These are phyloP conservation scores for Ganoderma sp. DNA, from an alignment of 1,284 basidiomycete genomes.

Conservation along the genomic window DNA sequence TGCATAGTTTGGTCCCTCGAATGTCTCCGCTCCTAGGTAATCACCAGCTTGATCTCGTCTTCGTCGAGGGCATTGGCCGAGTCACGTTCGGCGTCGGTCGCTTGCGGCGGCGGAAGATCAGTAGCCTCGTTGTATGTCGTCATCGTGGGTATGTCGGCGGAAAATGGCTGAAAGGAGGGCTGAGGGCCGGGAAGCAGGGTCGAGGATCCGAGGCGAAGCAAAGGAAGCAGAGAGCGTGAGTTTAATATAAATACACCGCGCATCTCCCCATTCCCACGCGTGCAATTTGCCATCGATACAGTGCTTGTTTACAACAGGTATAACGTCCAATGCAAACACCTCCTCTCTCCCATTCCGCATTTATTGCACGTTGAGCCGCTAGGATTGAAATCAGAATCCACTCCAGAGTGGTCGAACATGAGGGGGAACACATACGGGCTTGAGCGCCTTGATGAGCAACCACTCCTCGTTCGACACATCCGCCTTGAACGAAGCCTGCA, in stretches of 20 bases:
- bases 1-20: constrained; percentile 40
- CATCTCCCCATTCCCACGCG: constrained; percentile 36
- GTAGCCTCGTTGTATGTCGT: constrained; percentile 27
- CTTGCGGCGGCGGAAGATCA: constrained; percentile 24
- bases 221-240: constrained; percentile 18
- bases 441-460: constrained; percentile 92
- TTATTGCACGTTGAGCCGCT: constrained; percentile 58
- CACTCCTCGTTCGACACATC: constrained; percentile 94
- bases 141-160: constrained; percentile 25
- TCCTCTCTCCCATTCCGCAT: neutral
- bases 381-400: constrained; percentile 18
- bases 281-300: constrained; percentile 28
- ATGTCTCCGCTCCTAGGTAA: constrained; percentile 25
- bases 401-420: neutral
- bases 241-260: constrained; percentile 38
- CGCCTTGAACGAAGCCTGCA: constrained; percentile 82
- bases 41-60: constrained; percentile 72
- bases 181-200: constrained; percentile 9
- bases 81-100: constrained; percentile 35
- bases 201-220: constrained; percentile 14
- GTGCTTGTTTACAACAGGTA: constrained; percentile 3
- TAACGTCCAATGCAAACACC: neutral
- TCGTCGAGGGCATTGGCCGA: constrained; percentile 45
- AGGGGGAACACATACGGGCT: constrained; percentile 63
- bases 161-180: neutral